Conservation (phyloP, 164 flowering plant species). For the Magnolia sinica region DNA sequence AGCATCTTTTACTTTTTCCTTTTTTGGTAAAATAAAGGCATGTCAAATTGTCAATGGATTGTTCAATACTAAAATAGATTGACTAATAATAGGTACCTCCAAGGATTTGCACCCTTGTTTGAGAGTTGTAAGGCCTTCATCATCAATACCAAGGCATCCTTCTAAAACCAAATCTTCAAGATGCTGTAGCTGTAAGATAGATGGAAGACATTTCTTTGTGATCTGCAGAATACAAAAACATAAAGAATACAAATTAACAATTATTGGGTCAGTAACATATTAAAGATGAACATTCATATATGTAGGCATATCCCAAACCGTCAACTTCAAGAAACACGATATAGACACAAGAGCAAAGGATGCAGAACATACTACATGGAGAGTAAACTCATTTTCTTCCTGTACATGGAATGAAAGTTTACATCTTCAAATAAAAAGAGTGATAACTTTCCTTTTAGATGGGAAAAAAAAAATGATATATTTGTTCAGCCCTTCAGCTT, state of each 20-base stretch:
- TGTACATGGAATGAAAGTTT: neutral
- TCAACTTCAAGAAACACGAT: neutral
- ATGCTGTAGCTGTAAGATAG: conserved; percentile 51
- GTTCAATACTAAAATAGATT: neutral
- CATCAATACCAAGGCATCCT: conserved; percentile 81
- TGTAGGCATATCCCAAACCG: neutral
- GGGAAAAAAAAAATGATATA: neutral
- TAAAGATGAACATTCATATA: neutral
- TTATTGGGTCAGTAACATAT: neutral
- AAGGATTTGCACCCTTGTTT: conserved; percentile 62
- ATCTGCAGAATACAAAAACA: conserved; percentile 46
- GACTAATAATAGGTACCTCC: conserved; percentile 40
- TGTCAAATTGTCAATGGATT: no score
- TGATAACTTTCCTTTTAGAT: neutral
- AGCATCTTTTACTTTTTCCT: no score
- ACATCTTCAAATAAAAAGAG: neutral
- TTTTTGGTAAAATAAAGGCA: no score
- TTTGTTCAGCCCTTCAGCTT: no score
- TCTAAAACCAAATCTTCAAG: conserved; percentile 70
- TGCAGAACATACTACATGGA: neutral
- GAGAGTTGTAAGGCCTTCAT: conserved; percentile 54
- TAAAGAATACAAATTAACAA: neutral
- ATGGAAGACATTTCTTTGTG: conserved; percentile 59
- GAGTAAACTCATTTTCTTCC: neutral
- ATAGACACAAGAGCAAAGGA: neutral